These are phyloP conservation scores for Nicotiana rustica DNA, from an alignment of 305 asterid species.

Conservation along the genomic window DNA sequence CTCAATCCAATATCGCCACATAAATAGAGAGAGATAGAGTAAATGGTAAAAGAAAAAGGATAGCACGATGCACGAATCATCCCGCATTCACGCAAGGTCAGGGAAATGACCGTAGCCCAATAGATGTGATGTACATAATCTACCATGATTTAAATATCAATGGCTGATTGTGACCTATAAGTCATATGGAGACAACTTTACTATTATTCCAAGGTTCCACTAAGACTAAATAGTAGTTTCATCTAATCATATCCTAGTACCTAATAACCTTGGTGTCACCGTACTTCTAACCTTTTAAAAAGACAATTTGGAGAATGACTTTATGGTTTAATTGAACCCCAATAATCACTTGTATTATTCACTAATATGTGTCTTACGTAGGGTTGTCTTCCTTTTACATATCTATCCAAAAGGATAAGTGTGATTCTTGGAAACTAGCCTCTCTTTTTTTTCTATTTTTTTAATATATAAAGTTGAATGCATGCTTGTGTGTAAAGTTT, in stretches of 20 bases:
- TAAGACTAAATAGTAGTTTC: fast-evolving
- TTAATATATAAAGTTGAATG: slow-evolving; percentile 52
- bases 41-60: too few species aligned
- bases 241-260: not conserved
- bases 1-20: fast-evolving
- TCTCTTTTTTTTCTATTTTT: slow-evolving; percentile 22
- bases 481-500: slow-evolving; percentile 58
- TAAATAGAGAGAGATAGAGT: not conserved
- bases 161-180: too few species aligned
- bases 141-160: too few species aligned
- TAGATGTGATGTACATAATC: too few species aligned
- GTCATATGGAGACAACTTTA: too few species aligned
- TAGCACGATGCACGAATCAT: too few species aligned
- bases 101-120: fast-evolving
- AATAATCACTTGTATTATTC: slow-evolving; percentile 32
- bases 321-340: slow-evolving; percentile 44
- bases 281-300: slow-evolving; percentile 47
- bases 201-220: too few species aligned
- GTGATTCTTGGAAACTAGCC: slow-evolving; percentile 33
- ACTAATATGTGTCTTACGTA: slow-evolving; percentile 33
- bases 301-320: slow-evolving; percentile 42
- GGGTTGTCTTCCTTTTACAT: slow-evolving; percentile 46
- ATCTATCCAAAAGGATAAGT: slow-evolving; percentile 47
- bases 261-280: slow-evolving; percentile 36
- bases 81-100: too few species aligned